These are phyloP conservation scores for Tarenaya hassleriana DNA, from an alignment of 345 rosid genomes.

Conservation along the genomic window DNA sequence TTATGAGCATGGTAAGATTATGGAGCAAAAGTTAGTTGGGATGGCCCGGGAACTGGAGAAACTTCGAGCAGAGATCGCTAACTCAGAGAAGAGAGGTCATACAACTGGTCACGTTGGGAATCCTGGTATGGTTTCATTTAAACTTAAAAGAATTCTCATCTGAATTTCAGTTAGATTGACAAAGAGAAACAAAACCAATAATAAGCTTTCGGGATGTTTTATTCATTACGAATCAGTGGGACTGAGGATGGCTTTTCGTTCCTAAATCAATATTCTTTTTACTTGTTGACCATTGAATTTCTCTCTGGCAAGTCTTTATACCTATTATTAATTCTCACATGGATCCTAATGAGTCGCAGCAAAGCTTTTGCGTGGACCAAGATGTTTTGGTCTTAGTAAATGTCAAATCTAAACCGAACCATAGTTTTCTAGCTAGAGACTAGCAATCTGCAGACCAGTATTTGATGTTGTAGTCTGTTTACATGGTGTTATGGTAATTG, in stretches of 20 bases:
- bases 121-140: slow-evolving; percentile 34
- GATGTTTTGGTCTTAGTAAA: too few relatives aligned
- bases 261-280: neutral
- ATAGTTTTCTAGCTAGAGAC: neutral
- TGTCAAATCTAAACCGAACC: neutral
- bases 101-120: slow-evolving; percentile 44
- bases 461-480: neutral
- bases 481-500: too few relatives aligned
- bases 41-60: slow-evolving; percentile 96
- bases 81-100: slow-evolving; percentile 69
- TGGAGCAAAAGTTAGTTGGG: slow-evolving; percentile 86
- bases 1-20: slow-evolving; percentile 82
- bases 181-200: too few relatives aligned
- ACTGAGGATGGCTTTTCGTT: neutral
- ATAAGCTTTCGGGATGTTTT: too few relatives aligned
- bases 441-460: neutral
- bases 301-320: neutral
- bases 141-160: slow-evolving; percentile 11
- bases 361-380: too few relatives aligned
- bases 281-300: neutral
- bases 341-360: neutral
- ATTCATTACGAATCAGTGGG: neutral
- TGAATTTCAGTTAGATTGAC: neutral
- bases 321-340: neutral
- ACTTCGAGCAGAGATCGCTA: slow-evolving; percentile 89